phyloP scores from a whole-genome alignment of 768 basidiomycete genomes.

The Pholiota microspora region DNA sequence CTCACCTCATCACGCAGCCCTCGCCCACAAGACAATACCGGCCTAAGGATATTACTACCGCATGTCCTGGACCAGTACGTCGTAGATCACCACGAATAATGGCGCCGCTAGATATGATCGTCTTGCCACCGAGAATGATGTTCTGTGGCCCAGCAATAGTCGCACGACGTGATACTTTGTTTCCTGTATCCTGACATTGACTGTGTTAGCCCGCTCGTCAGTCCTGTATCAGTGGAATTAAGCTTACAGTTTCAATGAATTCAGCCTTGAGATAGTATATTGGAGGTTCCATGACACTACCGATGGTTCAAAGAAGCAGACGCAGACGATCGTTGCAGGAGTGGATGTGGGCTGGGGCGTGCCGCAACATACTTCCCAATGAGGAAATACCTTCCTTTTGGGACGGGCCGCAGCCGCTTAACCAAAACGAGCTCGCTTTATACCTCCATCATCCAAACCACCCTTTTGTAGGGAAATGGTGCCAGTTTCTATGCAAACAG shows the following conservation, averaged over 20 bases:
- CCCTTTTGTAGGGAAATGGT: not conserved
- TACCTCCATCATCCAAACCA: not conserved
- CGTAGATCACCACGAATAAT: slow-evolving; percentile 94
- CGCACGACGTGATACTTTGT: slow-evolving; percentile 92
- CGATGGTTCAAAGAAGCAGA: no score
- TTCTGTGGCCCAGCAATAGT: slow-evolving; percentile 93
- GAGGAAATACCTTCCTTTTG: slow-evolving; percentile 13
- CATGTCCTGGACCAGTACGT: slow-evolving; percentile 85
- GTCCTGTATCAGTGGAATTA: not conserved
- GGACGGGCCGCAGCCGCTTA: not conserved
- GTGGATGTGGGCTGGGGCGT: not conserved
- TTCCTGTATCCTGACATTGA: slow-evolving; percentile 79
- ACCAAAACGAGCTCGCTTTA: not conserved
- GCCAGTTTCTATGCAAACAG: slow-evolving; percentile 5
- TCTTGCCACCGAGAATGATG: slow-evolving; percentile 96
- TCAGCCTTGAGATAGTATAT: slow-evolving; percentile 81
- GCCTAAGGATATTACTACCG: slow-evolving; percentile 91
- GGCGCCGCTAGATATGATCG: slow-evolving; percentile 86
- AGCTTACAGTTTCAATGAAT: slow-evolving; percentile 82
- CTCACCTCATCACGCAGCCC: slow-evolving; percentile 81
- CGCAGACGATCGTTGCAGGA: not conserved
- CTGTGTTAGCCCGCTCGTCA: not conserved
- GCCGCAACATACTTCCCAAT: not conserved
- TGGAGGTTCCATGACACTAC: slow-evolving; percentile 74
- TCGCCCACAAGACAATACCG: slow-evolving; percentile 92